phyloP scores from a whole-genome alignment of 2,329 filamentous ascomycete species.

The Trichoderma afroharzianum region DNA sequence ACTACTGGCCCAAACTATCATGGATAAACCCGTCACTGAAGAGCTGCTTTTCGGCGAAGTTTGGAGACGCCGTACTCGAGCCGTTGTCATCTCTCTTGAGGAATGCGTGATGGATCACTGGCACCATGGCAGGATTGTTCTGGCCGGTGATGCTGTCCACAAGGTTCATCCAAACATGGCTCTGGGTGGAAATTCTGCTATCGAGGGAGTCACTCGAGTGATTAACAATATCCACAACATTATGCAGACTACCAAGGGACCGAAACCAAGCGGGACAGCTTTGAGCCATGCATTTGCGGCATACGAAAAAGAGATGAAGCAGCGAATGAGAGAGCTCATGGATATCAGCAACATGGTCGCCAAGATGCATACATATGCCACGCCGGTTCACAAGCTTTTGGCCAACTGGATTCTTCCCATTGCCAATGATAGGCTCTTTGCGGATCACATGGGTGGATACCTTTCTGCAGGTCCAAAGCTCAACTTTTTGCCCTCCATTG shows the following conservation, averaged over 20 bases:
- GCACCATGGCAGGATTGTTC: slow-evolving; percentile 30
- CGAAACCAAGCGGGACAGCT: neutral
- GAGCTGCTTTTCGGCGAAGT: slow-evolving; percentile 33
- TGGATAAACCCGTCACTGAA: slow-evolving; percentile 26
- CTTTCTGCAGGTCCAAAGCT: neutral
- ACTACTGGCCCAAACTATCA: slow-evolving; percentile 25
- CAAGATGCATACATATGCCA: slow-evolving; percentile 2
- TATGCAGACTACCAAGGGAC: neutral
- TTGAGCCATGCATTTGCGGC: neutral
- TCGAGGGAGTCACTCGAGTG: slow-evolving; percentile 26
- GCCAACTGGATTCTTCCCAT: neutral
- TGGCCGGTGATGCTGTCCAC: slow-evolving; percentile 33
- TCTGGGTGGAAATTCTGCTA: slow-evolving; percentile 30
- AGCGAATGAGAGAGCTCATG: neutral
- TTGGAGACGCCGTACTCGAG: slow-evolving; percentile 24
- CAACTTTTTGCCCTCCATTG: neutral
- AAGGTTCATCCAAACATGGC: slow-evolving; percentile 30
- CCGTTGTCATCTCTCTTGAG: slow-evolving; percentile 28
- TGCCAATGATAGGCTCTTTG: neutral
- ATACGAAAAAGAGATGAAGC: neutral
- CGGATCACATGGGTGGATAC: neutral
- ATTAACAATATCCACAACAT: slow-evolving; percentile 22
- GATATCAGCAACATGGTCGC: neutral
- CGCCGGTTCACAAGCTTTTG: neutral
- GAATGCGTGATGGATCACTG: slow-evolving; percentile 32